phyloP scores from a whole-genome alignment of 1,139 yeast species.

The Pichia norvegensis region DNA sequence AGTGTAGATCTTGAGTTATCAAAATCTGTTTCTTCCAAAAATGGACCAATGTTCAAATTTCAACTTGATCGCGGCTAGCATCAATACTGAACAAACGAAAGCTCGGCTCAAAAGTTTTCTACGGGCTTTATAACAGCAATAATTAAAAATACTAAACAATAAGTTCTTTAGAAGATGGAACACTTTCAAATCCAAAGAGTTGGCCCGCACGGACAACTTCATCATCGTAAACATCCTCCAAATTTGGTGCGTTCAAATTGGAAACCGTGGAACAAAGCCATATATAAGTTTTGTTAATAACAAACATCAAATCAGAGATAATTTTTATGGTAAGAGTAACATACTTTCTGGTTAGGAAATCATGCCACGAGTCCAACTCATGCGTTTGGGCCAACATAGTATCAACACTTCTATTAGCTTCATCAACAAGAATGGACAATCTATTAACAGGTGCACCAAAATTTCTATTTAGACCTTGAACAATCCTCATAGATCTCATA shows the following conservation, averaged over 20 bases:
- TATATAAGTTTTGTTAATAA: constrained; percentile 21
- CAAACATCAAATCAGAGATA: constrained; percentile 16
- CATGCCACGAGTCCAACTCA: constrained; percentile 10
- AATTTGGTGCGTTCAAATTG: constrained; percentile 17
- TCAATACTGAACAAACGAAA: neutral
- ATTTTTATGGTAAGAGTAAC: constrained; percentile 17
- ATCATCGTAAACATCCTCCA: constrained; percentile 25
- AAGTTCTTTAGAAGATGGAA: constrained; percentile 23
- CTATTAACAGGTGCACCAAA: constrained; percentile 72
- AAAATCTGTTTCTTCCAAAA: neutral
- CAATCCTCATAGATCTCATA: constrained; percentile 65
- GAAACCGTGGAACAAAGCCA: constrained; percentile 20
- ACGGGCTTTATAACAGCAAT: neutral
- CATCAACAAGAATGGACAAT: constrained; percentile 50
- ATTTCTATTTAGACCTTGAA: constrained; percentile 58
- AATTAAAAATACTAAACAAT: constrained; percentile 9
- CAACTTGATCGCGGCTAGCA: neutral
- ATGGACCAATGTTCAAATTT: neutral
- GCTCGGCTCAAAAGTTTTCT: neutral
- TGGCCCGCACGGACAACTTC: constrained; percentile 21
- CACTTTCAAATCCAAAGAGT: constrained; percentile 25
- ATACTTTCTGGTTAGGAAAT: constrained; percentile 14
- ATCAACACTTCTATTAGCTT: constrained; percentile 34
- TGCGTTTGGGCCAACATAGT: constrained; percentile 8
- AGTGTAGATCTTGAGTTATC: neutral